Conservation (phyloP, 768 basidiomycete species). For the Termitomyces sp. region DNA sequence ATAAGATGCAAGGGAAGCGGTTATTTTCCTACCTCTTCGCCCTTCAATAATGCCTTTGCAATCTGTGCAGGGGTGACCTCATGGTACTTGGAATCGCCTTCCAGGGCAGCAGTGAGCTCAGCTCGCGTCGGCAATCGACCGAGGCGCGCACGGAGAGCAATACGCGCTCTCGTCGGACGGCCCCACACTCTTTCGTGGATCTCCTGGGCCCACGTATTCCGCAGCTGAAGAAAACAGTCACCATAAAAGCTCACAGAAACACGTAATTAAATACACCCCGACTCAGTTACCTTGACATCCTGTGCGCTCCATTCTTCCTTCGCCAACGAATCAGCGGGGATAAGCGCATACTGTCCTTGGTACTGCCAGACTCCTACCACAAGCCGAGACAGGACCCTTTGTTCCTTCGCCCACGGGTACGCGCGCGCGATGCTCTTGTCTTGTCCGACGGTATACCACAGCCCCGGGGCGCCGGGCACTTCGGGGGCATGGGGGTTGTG, state of each 20-base stretch:
- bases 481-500: constrained; percentile 31
- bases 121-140: constrained; percentile 5
- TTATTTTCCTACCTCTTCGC: constrained; percentile 5
- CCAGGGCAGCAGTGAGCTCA: neutral
- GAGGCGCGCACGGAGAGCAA: constrained; percentile 1
- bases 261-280: neutral
- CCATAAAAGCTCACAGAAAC: neutral
- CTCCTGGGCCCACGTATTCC: constrained; percentile 3
- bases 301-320: constrained; percentile 11
- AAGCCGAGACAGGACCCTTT: constrained; percentile 4
- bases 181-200: constrained; percentile 5
- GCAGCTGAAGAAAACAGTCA: neutral
- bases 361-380: constrained; percentile 11
- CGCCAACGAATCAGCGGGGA: constrained; percentile 6
- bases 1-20: neutral
- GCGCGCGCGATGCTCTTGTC: neutral
- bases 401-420: neutral
- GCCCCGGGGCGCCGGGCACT: constrained; percentile 27
- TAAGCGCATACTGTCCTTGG: constrained; percentile 13
- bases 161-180: constrained; percentile 7
- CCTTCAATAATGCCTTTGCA: neutral
- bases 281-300: neutral
- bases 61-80: constrained; percentile 5
- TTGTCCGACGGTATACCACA: constrained; percentile 20
- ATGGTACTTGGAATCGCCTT: neutral